Evolutionary conservation across 176 grass and related monocot species (phyloP), one percentile per base, ranked within the genome.

Genomic region (Cocos nucifera): DNA sequence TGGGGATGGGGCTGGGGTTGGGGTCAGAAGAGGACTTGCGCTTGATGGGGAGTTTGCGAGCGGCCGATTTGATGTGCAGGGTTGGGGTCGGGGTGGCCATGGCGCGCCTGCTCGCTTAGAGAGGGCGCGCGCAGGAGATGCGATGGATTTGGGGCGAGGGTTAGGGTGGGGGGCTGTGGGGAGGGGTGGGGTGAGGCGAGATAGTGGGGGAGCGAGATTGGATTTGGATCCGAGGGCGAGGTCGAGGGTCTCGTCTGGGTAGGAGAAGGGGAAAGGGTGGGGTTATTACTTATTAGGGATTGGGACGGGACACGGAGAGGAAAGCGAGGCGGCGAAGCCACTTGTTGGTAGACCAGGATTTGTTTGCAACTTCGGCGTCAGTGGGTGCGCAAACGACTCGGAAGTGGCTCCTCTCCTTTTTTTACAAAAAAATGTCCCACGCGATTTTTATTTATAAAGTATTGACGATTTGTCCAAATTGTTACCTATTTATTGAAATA

Each of bases 41-140:
- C 93, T 98, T 98, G 84, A 98, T 73, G 74, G 93, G 93, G 67
- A 98, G 93, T 66, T 98, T 98, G 49, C 87, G 78, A 22, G 87
- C 75, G 49, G 51, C 6, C 77, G 79, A 53, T 55, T 75, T 56
- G 81, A 59, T 82, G 81, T 61, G 85, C 55, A 77, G 67, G 77
- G 32, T 54, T 70, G 58, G 66, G 73, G 73, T 66, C 61, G 62
- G 77, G 79, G 83, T 67, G 61, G 84, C 78, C 84, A 82, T 82
- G 84, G 83, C 67, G 74, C 62, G 63, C 60, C 74, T 74, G 68
- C 76, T 68, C 66, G 21, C 32, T 9, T 35, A 9, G 32, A 23
- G 32, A 9, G 6, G 32, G 32, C 26, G 35, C 35, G 35, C 35
- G 35, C 35, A 44, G 35, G 35, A 12, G 35, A 44, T 44, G 35